Evolutionary conservation across 192 early-diverging fungal species (phyloP).

Genomic region (Haplosporangium gracile): DNA sequence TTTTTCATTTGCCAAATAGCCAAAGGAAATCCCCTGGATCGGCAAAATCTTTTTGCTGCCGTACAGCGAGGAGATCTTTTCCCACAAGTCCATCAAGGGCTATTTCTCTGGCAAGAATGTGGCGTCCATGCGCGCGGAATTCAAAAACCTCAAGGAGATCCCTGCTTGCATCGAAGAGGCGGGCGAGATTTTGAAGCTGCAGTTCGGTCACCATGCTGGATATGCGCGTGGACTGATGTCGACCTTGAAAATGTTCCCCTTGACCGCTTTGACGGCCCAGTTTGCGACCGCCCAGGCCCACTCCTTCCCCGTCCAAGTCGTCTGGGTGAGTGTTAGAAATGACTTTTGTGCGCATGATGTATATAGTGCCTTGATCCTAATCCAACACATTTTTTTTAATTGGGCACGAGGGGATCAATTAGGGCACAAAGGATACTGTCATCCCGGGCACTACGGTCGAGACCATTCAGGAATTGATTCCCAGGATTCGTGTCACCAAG

Average conservation of each 20-base stretch:
- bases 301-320: conserved; percentile 38
- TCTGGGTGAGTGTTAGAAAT: conserved; percentile 22
- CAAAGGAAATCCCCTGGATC: conserved; percentile 41
- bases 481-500: conserved; percentile 37
- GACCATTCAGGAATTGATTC: conserved; percentile 33
- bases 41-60: conserved; percentile 44
- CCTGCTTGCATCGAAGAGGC: conserved; percentile 30
- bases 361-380: background rate
- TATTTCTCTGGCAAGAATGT: conserved; percentile 49
- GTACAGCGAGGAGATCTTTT: conserved; percentile 38
- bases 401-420: background rate
- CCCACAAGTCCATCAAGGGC: conserved; percentile 27
- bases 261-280: conserved; percentile 16
- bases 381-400: background rate
- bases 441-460: conserved; percentile 36
- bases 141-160: conserved; percentile 4
- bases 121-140: conserved; percentile 45
- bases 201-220: conserved; percentile 38
- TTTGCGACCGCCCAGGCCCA: conserved; percentile 20
- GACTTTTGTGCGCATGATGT: background rate
- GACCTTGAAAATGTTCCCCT: conserved; percentile 37
- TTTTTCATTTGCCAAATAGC: conserved; percentile 7
- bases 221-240: conserved; percentile 55
- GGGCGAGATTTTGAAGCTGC: conserved; percentile 27
- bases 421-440: conserved; percentile 48